These are phyloP conservation scores for Cercophora scortea DNA, from an alignment of 495 filamentous ascomycete species.

Conservation along the genomic window DNA sequence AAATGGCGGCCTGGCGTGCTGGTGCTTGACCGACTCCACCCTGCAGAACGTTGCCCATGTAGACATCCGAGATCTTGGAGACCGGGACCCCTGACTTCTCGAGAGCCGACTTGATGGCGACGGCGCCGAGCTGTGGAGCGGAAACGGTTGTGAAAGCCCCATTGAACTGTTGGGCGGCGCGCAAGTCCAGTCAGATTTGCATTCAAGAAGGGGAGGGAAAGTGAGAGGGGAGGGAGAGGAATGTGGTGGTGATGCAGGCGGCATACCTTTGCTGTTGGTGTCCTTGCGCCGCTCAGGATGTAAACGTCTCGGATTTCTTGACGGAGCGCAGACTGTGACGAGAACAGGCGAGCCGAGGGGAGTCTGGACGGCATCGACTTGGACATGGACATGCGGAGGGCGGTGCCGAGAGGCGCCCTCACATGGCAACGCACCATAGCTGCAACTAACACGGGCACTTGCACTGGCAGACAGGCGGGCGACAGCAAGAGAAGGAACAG, in stretches of 20 bases:
- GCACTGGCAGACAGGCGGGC: too few relatives aligned
- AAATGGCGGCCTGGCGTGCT: constrained; percentile 82
- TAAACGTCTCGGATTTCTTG: constrained; percentile 82
- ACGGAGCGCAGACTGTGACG: constrained; percentile 45
- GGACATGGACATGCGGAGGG: constrained; percentile 12
- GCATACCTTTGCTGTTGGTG: constrained; percentile 75
- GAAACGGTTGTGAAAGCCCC: constrained; percentile 73
- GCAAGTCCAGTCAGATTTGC: constrained; percentile 6
- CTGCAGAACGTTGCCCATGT: constrained; percentile 96
- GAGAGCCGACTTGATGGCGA: constrained; percentile 83
- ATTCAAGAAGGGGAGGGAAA: too few relatives aligned
- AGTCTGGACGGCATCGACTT: constrained; percentile 1
- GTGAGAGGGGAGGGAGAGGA: not conserved
- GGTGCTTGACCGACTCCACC: constrained; percentile 80
- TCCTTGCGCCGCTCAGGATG: constrained; percentile 80
- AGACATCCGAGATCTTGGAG: constrained; percentile 76
- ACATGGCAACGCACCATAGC: not conserved
- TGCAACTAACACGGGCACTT: too few relatives aligned
- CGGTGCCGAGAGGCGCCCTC: constrained; percentile 6
- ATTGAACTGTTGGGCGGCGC: constrained; percentile 63
- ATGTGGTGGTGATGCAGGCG: not conserved
- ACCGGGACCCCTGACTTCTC: constrained; percentile 72
- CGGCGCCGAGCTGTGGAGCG: constrained; percentile 78
- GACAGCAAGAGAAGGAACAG: too few relatives aligned
- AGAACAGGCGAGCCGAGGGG: constrained; percentile 54